phyloP scores from a whole-genome alignment of 495 filamentous ascomycete species.

The Astrothelium macrocarpum region DNA sequence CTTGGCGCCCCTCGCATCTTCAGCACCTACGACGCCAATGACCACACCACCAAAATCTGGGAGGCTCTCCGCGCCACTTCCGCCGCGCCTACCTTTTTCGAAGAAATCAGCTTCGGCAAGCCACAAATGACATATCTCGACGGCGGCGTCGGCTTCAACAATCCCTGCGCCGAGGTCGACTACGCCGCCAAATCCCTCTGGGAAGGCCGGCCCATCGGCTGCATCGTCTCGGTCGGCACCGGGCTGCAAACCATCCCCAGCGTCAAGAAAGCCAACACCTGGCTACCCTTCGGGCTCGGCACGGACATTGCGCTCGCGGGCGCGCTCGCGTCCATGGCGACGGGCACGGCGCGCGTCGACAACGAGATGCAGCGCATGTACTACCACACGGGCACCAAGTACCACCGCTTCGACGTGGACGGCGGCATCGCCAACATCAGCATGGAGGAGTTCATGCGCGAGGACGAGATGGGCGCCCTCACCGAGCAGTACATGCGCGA shows the following conservation, averaged over 20 bases:
- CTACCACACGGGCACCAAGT: constrained; percentile 18
- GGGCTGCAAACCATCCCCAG: constrained; percentile 28
- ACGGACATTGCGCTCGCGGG: constrained; percentile 23
- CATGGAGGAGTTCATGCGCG: constrained; percentile 28
- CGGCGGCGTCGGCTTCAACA: constrained; percentile 31
- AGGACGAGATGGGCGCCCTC: constrained; percentile 27
- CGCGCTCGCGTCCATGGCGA: constrained; percentile 27
- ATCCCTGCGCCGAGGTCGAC: constrained; percentile 26
- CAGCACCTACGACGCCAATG: constrained; percentile 26
- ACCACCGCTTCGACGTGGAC: constrained; percentile 29
- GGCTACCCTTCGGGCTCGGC: constrained; percentile 26
- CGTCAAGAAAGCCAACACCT: constrained; percentile 23
- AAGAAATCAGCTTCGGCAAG: constrained; percentile 28
- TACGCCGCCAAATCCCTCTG: constrained; percentile 26
- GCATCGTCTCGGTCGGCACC: constrained; percentile 27
- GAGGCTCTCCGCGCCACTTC: constrained; percentile 27
- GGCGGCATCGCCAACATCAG: constrained; percentile 23
- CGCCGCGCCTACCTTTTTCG: constrained; percentile 28
- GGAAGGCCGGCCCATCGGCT: constrained; percentile 22
- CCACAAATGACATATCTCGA: constrained; percentile 27
- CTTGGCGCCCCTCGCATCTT: constrained; percentile 24
- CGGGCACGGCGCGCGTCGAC: constrained; percentile 24
- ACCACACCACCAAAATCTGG: constrained; percentile 25
- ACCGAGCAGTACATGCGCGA: constrained; percentile 29
- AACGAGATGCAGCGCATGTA: constrained; percentile 30